Percentiles rank a stretch among this genome's conserved stretches.
These are phyloP conservation scores for Amanita muscaria DNA, from an alignment of 768 basidiomycete species.

Conservation along the genomic window DNA sequence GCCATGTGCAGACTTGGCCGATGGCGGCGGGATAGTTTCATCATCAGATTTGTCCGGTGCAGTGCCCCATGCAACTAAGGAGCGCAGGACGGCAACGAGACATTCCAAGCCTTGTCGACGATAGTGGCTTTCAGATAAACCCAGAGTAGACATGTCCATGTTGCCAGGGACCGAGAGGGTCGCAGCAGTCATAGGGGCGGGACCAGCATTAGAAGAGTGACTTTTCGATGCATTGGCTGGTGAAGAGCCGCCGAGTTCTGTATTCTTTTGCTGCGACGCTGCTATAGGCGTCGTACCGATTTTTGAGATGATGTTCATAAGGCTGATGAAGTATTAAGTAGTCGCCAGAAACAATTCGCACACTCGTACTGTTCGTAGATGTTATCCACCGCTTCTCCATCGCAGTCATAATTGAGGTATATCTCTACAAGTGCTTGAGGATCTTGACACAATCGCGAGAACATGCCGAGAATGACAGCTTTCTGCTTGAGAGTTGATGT, in stretches of 20 bases:
- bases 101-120: constrained; percentile 93
- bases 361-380: constrained; percentile 84
- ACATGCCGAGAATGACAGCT: constrained; percentile 82
- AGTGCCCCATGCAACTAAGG: constrained; percentile 87
- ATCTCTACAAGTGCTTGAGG: constrained; percentile 97
- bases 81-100: constrained; percentile 79
- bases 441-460: constrained; percentile 84
- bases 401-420: constrained; percentile 99
- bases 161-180: constrained; percentile 57
- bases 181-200: constrained; percentile 56
- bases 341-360: neutral
- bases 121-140: constrained; percentile 75
- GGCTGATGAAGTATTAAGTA: constrained; percentile 29
- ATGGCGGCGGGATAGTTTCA: constrained; percentile 28
- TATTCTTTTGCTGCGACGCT: constrained; percentile 36
- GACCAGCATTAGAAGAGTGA: constrained; percentile 27
- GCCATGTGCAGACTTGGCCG: constrained; percentile 34
- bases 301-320: constrained; percentile 96
- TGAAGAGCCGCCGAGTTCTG: constrained; percentile 55
- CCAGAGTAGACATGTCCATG: constrained; percentile 58
- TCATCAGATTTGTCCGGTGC: constrained; percentile 38
- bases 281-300: constrained; percentile 58
- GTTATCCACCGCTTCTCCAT: constrained; percentile 88
- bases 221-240: constrained; percentile 42
- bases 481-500: constrained; percentile 95